These are phyloP conservation scores for Zasmidium cellare DNA, from an alignment of 2,329 filamentous ascomycete genomes.

Conservation along the genomic window DNA sequence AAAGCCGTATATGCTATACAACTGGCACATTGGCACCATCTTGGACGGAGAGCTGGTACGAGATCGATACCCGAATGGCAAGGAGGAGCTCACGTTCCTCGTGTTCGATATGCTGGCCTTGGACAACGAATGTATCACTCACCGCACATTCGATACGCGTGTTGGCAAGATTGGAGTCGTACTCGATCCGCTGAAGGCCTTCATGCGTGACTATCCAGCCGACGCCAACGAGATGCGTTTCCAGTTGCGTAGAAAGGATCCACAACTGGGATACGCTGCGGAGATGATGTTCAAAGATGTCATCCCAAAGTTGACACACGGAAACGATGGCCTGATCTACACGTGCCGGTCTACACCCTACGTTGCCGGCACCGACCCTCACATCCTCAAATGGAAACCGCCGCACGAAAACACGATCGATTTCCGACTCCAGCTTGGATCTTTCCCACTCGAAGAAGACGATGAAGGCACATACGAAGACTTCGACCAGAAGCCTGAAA, in stretches of 20 bases:
- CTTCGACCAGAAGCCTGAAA: constrained; percentile 76
- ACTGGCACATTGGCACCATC: constrained; percentile 77
- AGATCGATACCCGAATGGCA: constrained; percentile 68
- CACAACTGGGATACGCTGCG: constrained; percentile 84
- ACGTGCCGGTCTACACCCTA: constrained; percentile 90
- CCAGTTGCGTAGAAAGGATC: constrained; percentile 80
- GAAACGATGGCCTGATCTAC: constrained; percentile 96
- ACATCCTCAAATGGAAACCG: constrained; percentile 98
- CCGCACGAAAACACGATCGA: constrained; percentile 94
- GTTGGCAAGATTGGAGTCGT: constrained; percentile 72
- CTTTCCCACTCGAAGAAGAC: constrained; percentile 73
- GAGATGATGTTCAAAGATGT: constrained; percentile 90
- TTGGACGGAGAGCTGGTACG: constrained; percentile 92
- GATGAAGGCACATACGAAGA: constrained; percentile 67
- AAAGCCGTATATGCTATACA: constrained; percentile 42
- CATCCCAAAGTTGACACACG: constrained; percentile 80
- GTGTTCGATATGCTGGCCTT: constrained; percentile 92
- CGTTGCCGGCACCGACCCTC: constrained; percentile 82
- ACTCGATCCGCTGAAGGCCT: constrained; percentile 27
- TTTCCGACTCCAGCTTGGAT: constrained; percentile 72
- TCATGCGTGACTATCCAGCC: constrained; percentile 64
- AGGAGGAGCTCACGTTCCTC: constrained; percentile 73
- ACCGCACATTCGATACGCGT: constrained; percentile 81
- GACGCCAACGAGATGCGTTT: constrained; percentile 74
- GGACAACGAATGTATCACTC: constrained; percentile 73